Conservation (phyloP, 1,284 basidiomycete genomes). For the Singerocomus rubriflavus region DNA sequence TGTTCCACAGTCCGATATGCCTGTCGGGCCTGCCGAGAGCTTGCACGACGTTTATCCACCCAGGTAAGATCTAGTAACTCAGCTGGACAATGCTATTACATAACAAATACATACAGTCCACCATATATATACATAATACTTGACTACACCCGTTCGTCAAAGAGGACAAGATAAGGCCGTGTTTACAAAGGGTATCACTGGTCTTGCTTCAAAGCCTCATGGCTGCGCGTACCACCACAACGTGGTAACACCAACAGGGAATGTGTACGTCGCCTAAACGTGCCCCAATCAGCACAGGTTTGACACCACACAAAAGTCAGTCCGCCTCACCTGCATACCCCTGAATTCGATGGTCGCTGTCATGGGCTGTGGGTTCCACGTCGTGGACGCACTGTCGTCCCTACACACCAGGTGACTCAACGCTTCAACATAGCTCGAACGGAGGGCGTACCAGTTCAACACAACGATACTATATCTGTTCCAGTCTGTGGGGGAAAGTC, state of each 20-base stretch:
- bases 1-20: too few species aligned
- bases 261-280: constrained; percentile 36
- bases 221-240: constrained; percentile 36
- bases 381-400: constrained; percentile 49
- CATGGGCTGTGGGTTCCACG: constrained; percentile 62
- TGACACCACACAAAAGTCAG: neutral
- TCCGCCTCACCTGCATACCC: constrained; percentile 51
- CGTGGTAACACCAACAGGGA: constrained; percentile 40
- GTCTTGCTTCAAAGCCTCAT: constrained; percentile 6
- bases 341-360: constrained; percentile 67
- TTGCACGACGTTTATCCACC: too few species aligned
- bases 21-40: too few species aligned
- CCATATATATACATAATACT: neutral
- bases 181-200: neutral
- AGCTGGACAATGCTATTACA: too few species aligned
- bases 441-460: constrained; percentile 48
- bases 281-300: constrained; percentile 1
- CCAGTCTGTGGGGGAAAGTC: constrained; percentile 56
- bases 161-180: neutral
- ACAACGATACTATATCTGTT: constrained; percentile 66
- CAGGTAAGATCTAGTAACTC: too few species aligned
- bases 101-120: neutral
- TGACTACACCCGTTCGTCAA: neutral
- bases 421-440: neutral
- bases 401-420: constrained; percentile 23